These are phyloP conservation scores for Alternaria viburni DNA, from an alignment of 2,329 filamentous ascomycete genomes.

Conservation along the genomic window DNA sequence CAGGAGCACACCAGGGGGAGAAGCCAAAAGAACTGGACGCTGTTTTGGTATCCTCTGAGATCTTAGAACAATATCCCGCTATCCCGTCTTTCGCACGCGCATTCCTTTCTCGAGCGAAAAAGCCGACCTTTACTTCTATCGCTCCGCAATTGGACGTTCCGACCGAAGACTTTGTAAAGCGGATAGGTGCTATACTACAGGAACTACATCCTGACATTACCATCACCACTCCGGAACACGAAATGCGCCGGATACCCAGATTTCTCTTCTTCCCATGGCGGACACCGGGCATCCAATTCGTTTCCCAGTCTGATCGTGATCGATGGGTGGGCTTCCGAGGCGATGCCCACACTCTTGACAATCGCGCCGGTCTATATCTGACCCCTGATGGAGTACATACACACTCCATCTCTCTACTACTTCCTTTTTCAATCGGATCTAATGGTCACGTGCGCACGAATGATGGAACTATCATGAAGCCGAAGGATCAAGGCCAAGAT, in stretches of 20 bases:
- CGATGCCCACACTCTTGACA: background rate
- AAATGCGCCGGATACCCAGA: accelerated
- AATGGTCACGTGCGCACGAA: background rate
- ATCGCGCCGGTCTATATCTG: background rate
- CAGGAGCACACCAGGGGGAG: background rate
- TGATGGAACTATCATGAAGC: background rate
- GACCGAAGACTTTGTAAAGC: background rate
- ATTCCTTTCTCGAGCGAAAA: background rate
- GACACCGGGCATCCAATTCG: background rate
- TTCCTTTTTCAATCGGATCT: background rate
- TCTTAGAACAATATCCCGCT: background rate
- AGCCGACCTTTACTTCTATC: background rate
- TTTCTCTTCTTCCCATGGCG: background rate
- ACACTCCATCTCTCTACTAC: background rate
- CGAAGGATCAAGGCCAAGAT: background rate
- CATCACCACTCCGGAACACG: background rate
- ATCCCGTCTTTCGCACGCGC: background rate
- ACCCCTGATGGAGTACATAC: background rate
- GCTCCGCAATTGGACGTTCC: background rate
- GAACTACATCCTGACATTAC: background rate
- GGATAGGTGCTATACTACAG: background rate
- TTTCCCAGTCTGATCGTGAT: background rate
- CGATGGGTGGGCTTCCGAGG: background rate
- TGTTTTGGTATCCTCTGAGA: background rate
- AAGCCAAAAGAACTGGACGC: background rate